phyloP scores from a whole-genome alignment of 116 monocot species.

The Cymodocea nodosa region DNA sequence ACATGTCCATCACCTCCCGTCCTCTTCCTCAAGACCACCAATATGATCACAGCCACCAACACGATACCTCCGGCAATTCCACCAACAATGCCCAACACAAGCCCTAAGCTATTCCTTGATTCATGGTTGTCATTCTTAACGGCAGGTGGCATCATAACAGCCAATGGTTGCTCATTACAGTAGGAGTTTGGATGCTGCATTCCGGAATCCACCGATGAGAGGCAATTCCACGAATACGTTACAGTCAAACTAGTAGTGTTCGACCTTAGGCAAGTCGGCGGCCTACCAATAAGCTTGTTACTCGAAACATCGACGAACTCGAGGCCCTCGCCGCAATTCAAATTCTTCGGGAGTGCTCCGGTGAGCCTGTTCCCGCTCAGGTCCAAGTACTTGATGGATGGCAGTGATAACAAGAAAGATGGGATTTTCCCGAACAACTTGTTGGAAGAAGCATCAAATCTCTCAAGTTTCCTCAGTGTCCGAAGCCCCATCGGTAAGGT shows the following conservation, averaged over 20 bases:
- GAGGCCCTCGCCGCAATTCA: conserved; percentile 29
- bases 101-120: conserved; percentile 33
- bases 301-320: conserved; percentile 45
- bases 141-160: conserved; percentile 32
- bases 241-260: conserved; percentile 25
- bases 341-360: conserved; percentile 28
- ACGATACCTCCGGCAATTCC: conserved; percentile 30
- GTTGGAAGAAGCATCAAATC: conserved; percentile 56
- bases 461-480: conserved; percentile 24
- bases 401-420: conserved; percentile 38
- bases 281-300: conserved; percentile 44
- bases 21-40: conserved; percentile 29
- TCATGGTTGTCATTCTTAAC: conserved; percentile 2
- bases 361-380: conserved; percentile 39
- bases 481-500: conserved; percentile 15
- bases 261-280: conserved; percentile 40
- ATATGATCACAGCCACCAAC: conserved; percentile 27
- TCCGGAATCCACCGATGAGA: conserved; percentile 13
- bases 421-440: conserved; percentile 36
- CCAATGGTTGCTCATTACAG: conserved; percentile 51
- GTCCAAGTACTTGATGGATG: conserved; percentile 34
- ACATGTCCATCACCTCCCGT: not conserved
- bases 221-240: conserved; percentile 54
- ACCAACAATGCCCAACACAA: conserved; percentile 39
- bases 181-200: conserved; percentile 45